Conservation (phyloP, 495 filamentous ascomycete genomes). For the Aspergillus cristatus region DNA sequence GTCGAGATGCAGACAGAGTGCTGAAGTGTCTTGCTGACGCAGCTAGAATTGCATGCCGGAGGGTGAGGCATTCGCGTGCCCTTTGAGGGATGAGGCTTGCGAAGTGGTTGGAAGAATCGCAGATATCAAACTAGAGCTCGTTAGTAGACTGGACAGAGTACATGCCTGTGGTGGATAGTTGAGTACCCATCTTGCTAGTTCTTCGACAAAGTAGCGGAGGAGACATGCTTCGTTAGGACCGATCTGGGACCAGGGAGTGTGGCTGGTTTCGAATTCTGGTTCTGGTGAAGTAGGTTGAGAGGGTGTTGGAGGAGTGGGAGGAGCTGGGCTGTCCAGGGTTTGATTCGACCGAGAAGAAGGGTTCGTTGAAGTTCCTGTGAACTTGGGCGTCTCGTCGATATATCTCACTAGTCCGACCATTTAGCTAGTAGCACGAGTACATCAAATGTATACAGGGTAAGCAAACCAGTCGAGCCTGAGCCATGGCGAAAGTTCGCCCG, state of each 20-base stretch:
- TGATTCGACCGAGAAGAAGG: background rate
- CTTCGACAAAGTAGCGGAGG: slow-evolving; percentile 5
- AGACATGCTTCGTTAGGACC: slow-evolving; percentile 2
- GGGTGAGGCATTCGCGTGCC: slow-evolving; percentile 4
- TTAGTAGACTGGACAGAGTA: no score
- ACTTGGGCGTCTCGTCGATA: background rate
- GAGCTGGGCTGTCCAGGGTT: background rate
- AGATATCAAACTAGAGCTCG: slow-evolving; percentile 8
- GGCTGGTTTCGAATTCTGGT: background rate
- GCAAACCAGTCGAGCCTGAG: no score
- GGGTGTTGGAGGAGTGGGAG: background rate
- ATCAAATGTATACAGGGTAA: no score
- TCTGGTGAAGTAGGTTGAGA: background rate
- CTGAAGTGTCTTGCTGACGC: slow-evolving; percentile 9
- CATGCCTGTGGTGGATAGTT: background rate
- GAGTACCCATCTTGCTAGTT: slow-evolving; percentile 2
- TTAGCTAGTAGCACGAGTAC: no score
- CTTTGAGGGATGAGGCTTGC: slow-evolving; percentile 3
- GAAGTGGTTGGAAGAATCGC: slow-evolving; percentile 7
- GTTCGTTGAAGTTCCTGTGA: background rate
- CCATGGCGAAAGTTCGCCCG: background rate
- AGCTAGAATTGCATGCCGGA: slow-evolving; percentile 6
- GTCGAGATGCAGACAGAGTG: background rate
- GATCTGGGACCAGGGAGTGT: background rate
- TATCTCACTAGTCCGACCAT: no score